Evolutionary conservation across 2,329 filamentous ascomycete species (phyloP).

Genomic region (Zymoseptoria crescenta): DNA sequence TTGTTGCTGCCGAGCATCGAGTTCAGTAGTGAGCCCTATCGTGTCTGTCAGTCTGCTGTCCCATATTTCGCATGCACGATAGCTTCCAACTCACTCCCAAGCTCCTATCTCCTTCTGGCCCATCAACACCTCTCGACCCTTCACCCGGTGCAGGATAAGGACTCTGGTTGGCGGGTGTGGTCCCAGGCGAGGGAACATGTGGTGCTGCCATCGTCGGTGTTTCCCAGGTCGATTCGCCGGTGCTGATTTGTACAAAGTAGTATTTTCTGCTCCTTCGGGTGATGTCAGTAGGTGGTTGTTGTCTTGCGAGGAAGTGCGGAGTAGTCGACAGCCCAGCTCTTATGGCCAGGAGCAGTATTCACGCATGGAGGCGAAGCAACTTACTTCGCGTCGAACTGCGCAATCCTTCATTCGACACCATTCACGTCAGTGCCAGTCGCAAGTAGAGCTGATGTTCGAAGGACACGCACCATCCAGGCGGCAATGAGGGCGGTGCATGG

Average conservation of each 20-base stretch:
- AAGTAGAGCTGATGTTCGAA: conserved; percentile 8
- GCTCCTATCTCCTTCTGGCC: conserved; percentile 25
- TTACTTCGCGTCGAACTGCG: conserved; percentile 36
- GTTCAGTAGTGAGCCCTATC: conserved; percentile 21
- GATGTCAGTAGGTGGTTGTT: background rate
- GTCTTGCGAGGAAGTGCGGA: background rate
- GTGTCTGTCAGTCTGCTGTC: conserved; percentile 8
- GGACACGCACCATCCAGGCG: conserved; percentile 33
- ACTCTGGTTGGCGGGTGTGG: conserved; percentile 29
- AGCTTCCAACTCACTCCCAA: conserved; percentile 20
- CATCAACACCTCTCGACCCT: conserved; percentile 21
- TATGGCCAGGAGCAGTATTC: background rate
- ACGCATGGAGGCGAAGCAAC: conserved; percentile 8
- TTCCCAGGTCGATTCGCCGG: conserved; percentile 36
- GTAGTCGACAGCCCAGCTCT: background rate
- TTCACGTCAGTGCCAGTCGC: conserved; percentile 29
- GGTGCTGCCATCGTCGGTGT: conserved; percentile 32
- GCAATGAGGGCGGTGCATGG: conserved; percentile 30
- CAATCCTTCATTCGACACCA: conserved; percentile 29
- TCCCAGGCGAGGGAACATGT: conserved; percentile 31
- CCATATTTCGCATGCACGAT: background rate
- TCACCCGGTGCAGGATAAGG: conserved; percentile 28
- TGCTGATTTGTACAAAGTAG: conserved; percentile 37
- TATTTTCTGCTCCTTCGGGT: conserved; percentile 32
- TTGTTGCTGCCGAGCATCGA: conserved; percentile 26